These are phyloP conservation scores for Hansenula sp. DNA, from an alignment of 1,139 yeast genomes.

Conservation along the genomic window DNA sequence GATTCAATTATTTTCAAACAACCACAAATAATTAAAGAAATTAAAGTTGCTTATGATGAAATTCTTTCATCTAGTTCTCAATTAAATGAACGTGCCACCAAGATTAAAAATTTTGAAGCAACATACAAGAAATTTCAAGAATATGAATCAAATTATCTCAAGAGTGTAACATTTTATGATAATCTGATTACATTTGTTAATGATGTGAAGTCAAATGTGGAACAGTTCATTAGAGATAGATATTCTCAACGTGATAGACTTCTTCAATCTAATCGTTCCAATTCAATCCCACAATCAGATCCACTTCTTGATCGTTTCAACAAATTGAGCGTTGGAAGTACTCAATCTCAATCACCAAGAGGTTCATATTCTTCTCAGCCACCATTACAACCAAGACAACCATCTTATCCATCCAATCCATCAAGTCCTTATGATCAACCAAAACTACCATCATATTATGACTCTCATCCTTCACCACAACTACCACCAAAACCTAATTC, in stretches of 20 bases:
- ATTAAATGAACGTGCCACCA: conserved; percentile 27
- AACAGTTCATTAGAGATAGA: conserved; percentile 31
- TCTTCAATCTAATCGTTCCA: conserved; percentile 4
- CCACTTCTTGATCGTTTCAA: conserved; percentile 9
- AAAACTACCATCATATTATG: conserved; percentile 3
- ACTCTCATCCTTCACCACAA: conserved; percentile 1
- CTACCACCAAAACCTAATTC: conserved; percentile 6
- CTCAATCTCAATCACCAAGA: conserved; percentile 9
- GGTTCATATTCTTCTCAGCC: conserved; percentile 9
- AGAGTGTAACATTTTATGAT: conserved; percentile 61
- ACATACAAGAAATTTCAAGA: conserved; percentile 52
- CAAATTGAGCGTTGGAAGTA: conserved; percentile 11
- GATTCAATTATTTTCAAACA: conserved; percentile 68
- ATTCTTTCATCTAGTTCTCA: conserved; percentile 41
- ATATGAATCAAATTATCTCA: conserved; percentile 52
- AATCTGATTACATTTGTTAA: conserved; percentile 45
- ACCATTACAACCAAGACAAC: conserved; percentile 12
- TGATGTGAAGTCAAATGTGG: conserved; percentile 33
- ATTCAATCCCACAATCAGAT: conserved; percentile 7
- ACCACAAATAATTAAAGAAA: conserved; percentile 46
- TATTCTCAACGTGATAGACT: conserved; percentile 26
- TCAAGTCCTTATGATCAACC: conserved; percentile 7
- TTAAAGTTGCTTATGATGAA: conserved; percentile 55
- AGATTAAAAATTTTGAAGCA: conserved; percentile 43
- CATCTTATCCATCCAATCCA: conserved; percentile 6